Evolutionary conservation across 208 protist species (phyloP).

Genomic region (Trypanosoma vivax): DNA sequence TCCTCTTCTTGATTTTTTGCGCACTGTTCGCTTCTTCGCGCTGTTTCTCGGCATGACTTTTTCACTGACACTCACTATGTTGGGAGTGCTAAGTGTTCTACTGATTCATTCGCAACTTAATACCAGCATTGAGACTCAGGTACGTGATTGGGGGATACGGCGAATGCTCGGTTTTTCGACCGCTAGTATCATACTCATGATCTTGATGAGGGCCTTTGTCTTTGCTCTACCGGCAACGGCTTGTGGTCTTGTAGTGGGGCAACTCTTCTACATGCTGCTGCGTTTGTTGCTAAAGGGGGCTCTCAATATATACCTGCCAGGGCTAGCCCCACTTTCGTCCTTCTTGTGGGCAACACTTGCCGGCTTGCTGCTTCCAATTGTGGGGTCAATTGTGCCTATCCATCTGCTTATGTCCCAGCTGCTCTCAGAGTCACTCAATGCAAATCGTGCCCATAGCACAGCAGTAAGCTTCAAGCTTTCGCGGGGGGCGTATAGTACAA

Average conservation of each 20-base stretch:
- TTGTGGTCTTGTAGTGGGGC: conserved; percentile 62
- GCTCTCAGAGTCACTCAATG: conserved; percentile 84
- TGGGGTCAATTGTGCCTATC: conserved; percentile 86
- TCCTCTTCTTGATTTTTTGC: conserved; percentile 57
- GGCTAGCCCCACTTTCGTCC: conserved; percentile 22
- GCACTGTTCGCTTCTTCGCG: conserved; percentile 59
- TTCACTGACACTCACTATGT: conserved; percentile 74
- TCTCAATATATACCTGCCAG: conserved; percentile 27
- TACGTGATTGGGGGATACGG: conserved; percentile 91
- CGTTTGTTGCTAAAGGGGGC: conserved; percentile 23
- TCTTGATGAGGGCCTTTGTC: conserved; percentile 53
- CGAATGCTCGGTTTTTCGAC: conserved; percentile 87
- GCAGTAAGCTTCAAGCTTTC: conserved; percentile 72
- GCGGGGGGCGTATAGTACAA: conserved; percentile 21
- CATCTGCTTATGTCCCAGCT: conserved; percentile 43
- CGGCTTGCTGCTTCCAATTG: conserved; percentile 76
- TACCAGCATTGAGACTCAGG: conserved; percentile 85
- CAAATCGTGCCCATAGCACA: conserved; percentile 45
- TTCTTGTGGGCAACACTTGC: conserved; percentile 63
- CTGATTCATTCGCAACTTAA: conserved; percentile 93
- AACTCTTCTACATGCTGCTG: conserved; percentile 41
- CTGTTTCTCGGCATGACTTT: conserved; percentile 89
- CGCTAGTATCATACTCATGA: conserved; percentile 32
- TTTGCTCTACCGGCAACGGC: conserved; percentile 81
- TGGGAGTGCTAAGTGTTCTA: conserved; percentile 77